Evolutionary conservation across 139 green algal species (phyloP).

Genomic region (Chlamydomonas sp.): DNA sequence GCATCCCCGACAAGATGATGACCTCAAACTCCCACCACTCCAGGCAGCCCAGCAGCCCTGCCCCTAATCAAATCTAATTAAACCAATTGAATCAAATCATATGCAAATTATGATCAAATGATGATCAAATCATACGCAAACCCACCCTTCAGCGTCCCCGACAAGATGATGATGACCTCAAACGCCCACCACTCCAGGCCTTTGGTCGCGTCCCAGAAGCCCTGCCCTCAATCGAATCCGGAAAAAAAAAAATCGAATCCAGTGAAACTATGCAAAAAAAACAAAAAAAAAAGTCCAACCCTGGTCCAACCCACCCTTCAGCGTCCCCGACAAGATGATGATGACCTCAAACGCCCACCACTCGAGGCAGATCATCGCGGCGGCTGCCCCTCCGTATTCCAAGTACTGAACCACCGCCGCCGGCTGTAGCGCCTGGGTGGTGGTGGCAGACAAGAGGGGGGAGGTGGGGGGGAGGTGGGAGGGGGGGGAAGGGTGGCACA

Average conservation of each 20-base stretch:
- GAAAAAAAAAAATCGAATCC: too few species aligned
- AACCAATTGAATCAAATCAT: too few species aligned
- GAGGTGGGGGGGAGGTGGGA: too few species aligned
- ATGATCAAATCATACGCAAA: too few species aligned
- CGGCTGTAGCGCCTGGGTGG: not conserved
- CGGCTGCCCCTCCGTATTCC: slow-evolving; percentile 26
- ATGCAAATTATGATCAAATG: too few species aligned
- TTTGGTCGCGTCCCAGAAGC: not conserved
- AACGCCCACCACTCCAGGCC: not conserved
- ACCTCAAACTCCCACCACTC: not conserved
- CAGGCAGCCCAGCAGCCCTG: slow-evolving; percentile 3
- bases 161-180: slow-evolving; percentile 3
- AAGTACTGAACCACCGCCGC: slow-evolving; percentile 28
- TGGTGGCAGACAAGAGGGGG: slow-evolving; percentile 9
- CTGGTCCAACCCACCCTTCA: too few species aligned
- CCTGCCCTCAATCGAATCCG: too few species aligned
- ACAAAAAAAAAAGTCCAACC: too few species aligned
- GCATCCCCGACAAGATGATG: not conserved
- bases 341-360: slow-evolving; percentile 26
- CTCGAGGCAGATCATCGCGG: slow-evolving; percentile 42
- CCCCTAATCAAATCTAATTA: too few species aligned
- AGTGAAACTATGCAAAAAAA: too few species aligned
- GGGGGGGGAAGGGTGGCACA: too few species aligned
- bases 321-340: slow-evolving; percentile 3
- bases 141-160: too few species aligned